Conservation (phyloP, 2,329 filamentous ascomycete species). For the Colletotrichum costaricense region DNA sequence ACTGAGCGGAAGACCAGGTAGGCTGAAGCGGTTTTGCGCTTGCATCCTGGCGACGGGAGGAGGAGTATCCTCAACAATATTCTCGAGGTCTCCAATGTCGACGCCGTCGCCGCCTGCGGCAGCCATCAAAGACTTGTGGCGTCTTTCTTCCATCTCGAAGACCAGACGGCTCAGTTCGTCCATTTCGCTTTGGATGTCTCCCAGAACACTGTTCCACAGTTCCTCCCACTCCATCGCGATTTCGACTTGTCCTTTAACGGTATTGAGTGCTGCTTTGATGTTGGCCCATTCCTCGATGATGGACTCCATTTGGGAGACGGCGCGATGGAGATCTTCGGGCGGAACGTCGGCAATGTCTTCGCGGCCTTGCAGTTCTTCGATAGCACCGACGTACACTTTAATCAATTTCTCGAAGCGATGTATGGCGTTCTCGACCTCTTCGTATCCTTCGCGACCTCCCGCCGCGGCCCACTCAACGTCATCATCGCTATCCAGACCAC, state of each 20-base stretch:
- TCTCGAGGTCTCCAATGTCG: constrained; percentile 91
- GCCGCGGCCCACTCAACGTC: constrained; percentile 97
- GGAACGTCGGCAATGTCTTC: constrained; percentile 80
- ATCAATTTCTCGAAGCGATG: constrained; percentile 88
- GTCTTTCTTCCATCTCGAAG: constrained; percentile 97
- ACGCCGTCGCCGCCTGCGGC: constrained; percentile 70
- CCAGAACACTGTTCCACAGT: constrained; percentile 92
- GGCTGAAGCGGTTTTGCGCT: constrained; percentile 74
- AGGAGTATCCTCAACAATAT: constrained; percentile 90
- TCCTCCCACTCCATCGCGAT: constrained; percentile 99
- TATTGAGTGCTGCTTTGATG: constrained; percentile 81
- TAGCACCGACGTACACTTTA: constrained; percentile 92
- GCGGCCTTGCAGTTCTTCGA: constrained; percentile 87
- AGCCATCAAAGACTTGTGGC: constrained; percentile 81
- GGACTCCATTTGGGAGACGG: constrained; percentile 89
- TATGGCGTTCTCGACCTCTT: constrained; percentile 80
- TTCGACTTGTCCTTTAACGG: constrained; percentile 90
- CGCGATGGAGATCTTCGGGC: constrained; percentile 75
- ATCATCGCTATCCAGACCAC: constrained; percentile 91
- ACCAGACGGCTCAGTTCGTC: constrained; percentile 83
- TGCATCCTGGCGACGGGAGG: constrained; percentile 62
- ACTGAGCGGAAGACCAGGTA: constrained; percentile 72
- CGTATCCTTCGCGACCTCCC: constrained; percentile 84
- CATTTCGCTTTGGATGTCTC: constrained; percentile 90
- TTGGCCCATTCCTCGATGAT: constrained; percentile 87